Percentiles rank a stretch among this genome's conserved stretches.
Conservation (phyloP, 495 filamentous ascomycete species). For the Daldinia decipiens region DNA sequence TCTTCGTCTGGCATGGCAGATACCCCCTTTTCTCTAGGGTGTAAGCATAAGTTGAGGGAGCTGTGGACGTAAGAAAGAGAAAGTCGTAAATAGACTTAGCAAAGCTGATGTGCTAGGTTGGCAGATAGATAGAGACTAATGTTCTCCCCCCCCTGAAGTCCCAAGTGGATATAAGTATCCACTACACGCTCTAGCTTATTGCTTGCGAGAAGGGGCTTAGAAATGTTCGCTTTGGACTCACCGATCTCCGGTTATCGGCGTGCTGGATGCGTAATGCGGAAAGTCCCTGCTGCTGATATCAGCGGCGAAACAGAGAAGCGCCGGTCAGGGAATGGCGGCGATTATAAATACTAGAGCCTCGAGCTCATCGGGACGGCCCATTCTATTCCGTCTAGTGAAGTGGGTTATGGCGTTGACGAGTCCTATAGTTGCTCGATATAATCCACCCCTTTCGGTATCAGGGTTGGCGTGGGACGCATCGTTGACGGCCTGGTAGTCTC, state of each 20-base stretch:
- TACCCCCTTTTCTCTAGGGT: not conserved
- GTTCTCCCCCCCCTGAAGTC: not conserved
- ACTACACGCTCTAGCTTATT: not conserved
- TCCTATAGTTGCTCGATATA: not conserved
- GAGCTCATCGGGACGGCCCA: not conserved
- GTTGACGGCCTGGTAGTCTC: not conserved
- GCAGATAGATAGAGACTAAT: not conserved
- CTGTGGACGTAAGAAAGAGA: not conserved
- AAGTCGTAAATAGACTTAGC: too few species aligned
- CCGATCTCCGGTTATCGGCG: not conserved
- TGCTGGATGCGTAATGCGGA: not conserved
- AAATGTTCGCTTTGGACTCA: not conserved
- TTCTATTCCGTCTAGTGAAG: not conserved
- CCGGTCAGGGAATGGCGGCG: not conserved
- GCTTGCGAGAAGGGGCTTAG: not conserved
- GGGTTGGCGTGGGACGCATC: not conserved
- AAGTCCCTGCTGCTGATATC: not conserved
- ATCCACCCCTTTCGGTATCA: not conserved
- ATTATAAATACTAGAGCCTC: not conserved
- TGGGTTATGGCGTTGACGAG: not conserved
- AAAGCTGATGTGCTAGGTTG: not conserved
- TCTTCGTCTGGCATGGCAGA: constrained; percentile 15
- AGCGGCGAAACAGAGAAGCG: not conserved
- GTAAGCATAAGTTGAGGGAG: not conserved
- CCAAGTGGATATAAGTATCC: not conserved